Evolutionary conservation across 208 protist species (phyloP).

Genomic region (Crithidia thermophila): DNA sequence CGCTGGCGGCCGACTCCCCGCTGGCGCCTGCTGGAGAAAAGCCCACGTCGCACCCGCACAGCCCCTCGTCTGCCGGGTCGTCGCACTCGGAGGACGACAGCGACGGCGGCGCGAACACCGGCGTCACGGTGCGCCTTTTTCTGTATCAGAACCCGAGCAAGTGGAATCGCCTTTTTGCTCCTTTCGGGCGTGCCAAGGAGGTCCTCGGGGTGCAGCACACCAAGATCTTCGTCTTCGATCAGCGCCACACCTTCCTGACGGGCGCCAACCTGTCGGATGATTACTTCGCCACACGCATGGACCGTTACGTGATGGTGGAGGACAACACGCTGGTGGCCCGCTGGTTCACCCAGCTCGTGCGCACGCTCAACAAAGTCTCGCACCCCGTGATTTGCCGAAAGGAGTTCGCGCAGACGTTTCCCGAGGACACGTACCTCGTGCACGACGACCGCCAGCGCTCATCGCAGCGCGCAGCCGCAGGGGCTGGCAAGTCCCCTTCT

Average conservation of each 20-base stretch:
- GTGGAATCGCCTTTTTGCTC: slow-evolving; percentile 61
- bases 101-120: background rate
- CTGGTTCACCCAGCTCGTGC: slow-evolving; percentile 63
- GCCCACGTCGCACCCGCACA: background rate
- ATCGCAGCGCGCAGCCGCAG: background rate
- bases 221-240: slow-evolving; percentile 94
- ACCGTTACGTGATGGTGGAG: slow-evolving; percentile 90
- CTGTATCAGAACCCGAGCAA: slow-evolving; percentile 72
- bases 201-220: slow-evolving; percentile 95
- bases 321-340: slow-evolving; percentile 57
- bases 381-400: slow-evolving; percentile 51
- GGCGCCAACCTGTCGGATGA: slow-evolving; percentile 95
- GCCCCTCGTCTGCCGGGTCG: background rate
- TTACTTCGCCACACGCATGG: slow-evolving; percentile 95
- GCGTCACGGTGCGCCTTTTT: slow-evolving; percentile 49
- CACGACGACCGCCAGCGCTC: background rate
- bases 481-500: background rate
- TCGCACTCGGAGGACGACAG: background rate
- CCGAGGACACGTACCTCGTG: background rate
- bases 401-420: slow-evolving; percentile 22
- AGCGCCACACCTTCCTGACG: slow-evolving; percentile 78
- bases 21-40: too few species aligned
- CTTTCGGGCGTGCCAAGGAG: slow-evolving; percentile 71
- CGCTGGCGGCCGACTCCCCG: slow-evolving; percentile 21
- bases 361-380: slow-evolving; percentile 41